A percentile compares a stretch with the other conserved stretches of the same genome.
phyloP scores from a whole-genome alignment of 73 alveolate species.

The Halteria grandinella region DNA sequence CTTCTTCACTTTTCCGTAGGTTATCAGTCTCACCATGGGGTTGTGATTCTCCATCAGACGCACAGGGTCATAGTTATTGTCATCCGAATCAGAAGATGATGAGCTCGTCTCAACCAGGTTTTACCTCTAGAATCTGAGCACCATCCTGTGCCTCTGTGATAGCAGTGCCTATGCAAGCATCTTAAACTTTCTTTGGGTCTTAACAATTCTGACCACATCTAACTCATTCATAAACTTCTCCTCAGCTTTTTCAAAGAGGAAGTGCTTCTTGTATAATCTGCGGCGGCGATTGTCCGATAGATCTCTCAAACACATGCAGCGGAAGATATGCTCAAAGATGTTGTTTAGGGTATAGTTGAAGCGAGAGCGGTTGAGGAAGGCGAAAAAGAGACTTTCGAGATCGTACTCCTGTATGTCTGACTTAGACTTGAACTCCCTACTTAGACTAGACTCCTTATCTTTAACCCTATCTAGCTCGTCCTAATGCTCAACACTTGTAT shows the following conservation, averaged over 20 bases:
- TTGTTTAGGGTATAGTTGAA: not conserved
- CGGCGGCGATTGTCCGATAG: not conserved
- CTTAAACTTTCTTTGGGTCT: not conserved
- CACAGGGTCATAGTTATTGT: not conserved
- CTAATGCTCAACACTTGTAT: too few relatives aligned
- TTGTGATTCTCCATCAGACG: constrained; percentile 4
- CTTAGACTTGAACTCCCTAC: too few relatives aligned
- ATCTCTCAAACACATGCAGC: not conserved
- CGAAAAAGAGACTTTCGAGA: too few relatives aligned
- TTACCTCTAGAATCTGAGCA: constrained; percentile 8
- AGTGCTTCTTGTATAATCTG: not conserved
- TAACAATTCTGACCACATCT: constrained; percentile 12
- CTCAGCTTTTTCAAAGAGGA: not conserved
- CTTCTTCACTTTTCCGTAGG: constrained; percentile 11
- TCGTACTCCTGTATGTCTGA: too few relatives aligned
- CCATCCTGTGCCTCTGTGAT: not conserved
- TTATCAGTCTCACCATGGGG: constrained; percentile 11
- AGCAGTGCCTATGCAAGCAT: constrained; percentile 11
- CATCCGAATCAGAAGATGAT: constrained; percentile 33
- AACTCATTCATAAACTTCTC: not conserved
- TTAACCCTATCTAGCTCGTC: too few relatives aligned
- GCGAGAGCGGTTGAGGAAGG: not conserved
- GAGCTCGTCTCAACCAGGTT: constrained; percentile 16
- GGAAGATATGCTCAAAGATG: not conserved
- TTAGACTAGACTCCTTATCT: too few relatives aligned